Conservation (phyloP, 176 grass and related monocot genomes). For the Cenchrus purpureus region DNA sequence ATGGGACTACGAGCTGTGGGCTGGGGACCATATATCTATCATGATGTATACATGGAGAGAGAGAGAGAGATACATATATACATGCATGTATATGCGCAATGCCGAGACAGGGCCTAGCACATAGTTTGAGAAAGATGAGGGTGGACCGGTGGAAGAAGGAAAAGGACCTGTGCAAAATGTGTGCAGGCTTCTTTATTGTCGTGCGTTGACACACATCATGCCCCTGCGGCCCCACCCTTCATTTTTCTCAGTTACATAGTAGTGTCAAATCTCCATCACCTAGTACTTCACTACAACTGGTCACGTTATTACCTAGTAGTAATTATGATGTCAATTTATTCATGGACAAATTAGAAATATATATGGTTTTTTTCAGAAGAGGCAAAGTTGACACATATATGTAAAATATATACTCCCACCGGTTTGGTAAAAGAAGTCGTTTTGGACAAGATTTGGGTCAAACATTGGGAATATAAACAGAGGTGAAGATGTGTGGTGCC, state of each 20-base stretch:
- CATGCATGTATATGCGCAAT: constrained; percentile 19
- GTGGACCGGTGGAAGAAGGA: constrained; percentile 34
- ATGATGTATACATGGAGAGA: background rate
- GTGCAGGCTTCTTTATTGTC: constrained; percentile 63
- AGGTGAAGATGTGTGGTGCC: too few relatives aligned
- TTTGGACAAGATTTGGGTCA: too few relatives aligned
- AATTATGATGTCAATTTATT: background rate
- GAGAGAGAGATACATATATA: background rate
- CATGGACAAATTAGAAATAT: background rate
- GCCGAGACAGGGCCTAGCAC: constrained; percentile 45
- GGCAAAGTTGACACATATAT: background rate
- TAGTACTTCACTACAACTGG: background rate
- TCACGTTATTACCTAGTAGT: background rate
- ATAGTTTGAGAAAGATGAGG: constrained; percentile 61
- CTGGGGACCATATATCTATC: constrained; percentile 22
- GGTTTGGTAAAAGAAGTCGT: too few relatives aligned
- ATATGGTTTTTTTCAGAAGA: background rate
- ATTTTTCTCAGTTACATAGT: background rate
- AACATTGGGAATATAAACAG: too few relatives aligned
- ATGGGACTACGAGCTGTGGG: constrained; percentile 18
- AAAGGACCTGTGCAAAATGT: constrained; percentile 41
- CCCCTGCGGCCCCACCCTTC: constrained; percentile 32
- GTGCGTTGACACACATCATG: constrained; percentile 81
- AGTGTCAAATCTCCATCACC: background rate
- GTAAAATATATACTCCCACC: background rate